Base-by-base conservation (phyloP, 2,329 filamentous ascomycete species). In the Claviceps digitariae region DNA sequence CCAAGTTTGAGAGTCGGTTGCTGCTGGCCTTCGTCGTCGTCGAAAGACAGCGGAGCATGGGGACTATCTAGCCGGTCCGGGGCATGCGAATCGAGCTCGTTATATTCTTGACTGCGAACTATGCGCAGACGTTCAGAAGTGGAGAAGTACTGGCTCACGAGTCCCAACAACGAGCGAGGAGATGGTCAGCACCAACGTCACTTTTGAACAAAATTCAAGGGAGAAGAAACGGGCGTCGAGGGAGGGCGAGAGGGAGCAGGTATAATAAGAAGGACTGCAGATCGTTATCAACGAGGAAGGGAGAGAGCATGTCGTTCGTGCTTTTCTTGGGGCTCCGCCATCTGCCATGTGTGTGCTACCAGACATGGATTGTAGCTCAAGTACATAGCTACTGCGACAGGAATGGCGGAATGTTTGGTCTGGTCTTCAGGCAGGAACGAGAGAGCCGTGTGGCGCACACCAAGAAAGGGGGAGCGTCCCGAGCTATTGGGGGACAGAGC, bases 91-190 rank as follows among this genome's bases (percentile, higher is more conserved):
- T 57, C 63, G 54, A 55, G 61, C 55, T 55, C 64, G 59, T 49
- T 65, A 60, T 44, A 48, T 69, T 69, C 64, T 27, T 61, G 57
- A 44, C 60, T 59, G 60, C 82, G 80, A 50, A 77, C 78, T 64
- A 88, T 81, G 60, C 81, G 79, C 55, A 86, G 74, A 54, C 84
- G 78, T 67, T 89, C 85, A 57, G 85, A 74, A 8, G 80, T 83
- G 34, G 84, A 86, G 70, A 88, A 87, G 70, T 86, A 87, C 79
- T 88, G 65, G 7, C 40, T 21, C 40, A 4, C 20, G 40, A 21
- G 36, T 43, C 51, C 52, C 29, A n/a, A 27, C 34, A 13, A 13
- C 21, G 7, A 17, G 12, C 3, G 20, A 38, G 23, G 43, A 29
- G 10, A 40, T 6, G 17, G 41, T 52, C 34, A 55, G 50, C 25